Conservation (phyloP, 148 eudicot genomes). For the Nyssa sinensis region DNA sequence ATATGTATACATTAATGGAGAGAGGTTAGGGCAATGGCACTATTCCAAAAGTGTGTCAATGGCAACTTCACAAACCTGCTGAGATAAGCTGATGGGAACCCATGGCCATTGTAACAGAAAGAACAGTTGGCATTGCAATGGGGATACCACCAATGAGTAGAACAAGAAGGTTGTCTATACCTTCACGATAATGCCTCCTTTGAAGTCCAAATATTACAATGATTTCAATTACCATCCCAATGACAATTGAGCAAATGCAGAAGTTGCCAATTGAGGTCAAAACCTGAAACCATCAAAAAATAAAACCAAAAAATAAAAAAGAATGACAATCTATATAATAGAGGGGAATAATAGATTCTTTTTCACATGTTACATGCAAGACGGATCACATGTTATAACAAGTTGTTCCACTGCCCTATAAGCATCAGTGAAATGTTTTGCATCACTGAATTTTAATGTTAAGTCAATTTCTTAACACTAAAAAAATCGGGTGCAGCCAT, state of each 20-base stretch:
- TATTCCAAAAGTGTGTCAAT: not conserved
- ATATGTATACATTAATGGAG: not conserved
- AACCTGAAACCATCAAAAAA: slow-evolving; percentile 35
- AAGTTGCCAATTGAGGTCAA: slow-evolving; percentile 85
- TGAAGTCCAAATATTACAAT: slow-evolving; percentile 51
- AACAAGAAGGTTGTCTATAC: slow-evolving; percentile 69
- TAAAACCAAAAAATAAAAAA: too few species aligned
- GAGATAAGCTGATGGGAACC: slow-evolving; percentile 79
- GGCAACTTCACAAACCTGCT: slow-evolving; percentile 39
- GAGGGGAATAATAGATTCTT: not conserved
- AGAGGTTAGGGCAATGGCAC: not conserved
- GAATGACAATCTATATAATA: not conserved
- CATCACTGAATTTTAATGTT: not conserved
- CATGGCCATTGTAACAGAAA: slow-evolving; percentile 86
- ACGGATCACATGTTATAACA: not conserved
- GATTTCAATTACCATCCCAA: slow-evolving; percentile 68
- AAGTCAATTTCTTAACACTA: not conserved
- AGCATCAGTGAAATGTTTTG: not conserved
- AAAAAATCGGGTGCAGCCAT: not conserved
- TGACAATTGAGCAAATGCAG: slow-evolving; percentile 85
- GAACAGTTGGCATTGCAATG: slow-evolving; percentile 88
- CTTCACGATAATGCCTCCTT: slow-evolving; percentile 47
- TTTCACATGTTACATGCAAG: not conserved
- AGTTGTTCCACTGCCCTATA: not conserved
- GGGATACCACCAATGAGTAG: slow-evolving; percentile 87